These are phyloP conservation scores for Oryza nivara DNA, from an alignment of 176 grass and related monocot species.

Conservation along the genomic window DNA sequence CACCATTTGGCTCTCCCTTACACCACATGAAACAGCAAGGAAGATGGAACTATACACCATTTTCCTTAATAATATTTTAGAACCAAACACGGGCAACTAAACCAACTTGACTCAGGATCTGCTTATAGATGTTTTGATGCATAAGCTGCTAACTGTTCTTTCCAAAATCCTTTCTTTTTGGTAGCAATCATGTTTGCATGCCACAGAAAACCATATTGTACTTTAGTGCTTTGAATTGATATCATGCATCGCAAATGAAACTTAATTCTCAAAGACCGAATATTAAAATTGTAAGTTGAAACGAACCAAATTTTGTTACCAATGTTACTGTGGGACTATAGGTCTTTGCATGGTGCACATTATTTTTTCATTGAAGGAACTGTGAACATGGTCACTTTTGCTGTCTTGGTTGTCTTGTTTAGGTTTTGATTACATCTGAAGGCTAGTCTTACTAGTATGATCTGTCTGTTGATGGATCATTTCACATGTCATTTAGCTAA, in stretches of 20 bases:
- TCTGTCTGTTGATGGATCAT: neutral
- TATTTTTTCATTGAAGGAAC: too few relatives aligned
- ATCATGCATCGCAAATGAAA: neutral
- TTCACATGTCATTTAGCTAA: neutral
- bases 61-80: neutral
- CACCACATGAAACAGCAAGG: neutral
- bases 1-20: slow-evolving; percentile 1
- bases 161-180: neutral
- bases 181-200: neutral
- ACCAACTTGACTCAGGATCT: neutral
- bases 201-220: neutral
- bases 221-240: neutral
- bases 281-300: too few relatives aligned
- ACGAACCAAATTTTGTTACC: neutral
- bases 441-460: neutral
- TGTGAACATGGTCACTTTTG: neutral
- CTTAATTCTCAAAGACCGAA: too few relatives aligned
- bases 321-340: slow-evolving; percentile 9
- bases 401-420: too few relatives aligned
- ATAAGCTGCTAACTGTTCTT: neutral
- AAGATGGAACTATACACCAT: neutral
- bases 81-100: slow-evolving; percentile 17
- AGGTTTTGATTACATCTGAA: neutral
- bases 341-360: too few relatives aligned
- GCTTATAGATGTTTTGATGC: slow-evolving; percentile 15